Conservation (phyloP, 2,329 filamentous ascomycete genomes). For the Sarocladium oryzae region DNA sequence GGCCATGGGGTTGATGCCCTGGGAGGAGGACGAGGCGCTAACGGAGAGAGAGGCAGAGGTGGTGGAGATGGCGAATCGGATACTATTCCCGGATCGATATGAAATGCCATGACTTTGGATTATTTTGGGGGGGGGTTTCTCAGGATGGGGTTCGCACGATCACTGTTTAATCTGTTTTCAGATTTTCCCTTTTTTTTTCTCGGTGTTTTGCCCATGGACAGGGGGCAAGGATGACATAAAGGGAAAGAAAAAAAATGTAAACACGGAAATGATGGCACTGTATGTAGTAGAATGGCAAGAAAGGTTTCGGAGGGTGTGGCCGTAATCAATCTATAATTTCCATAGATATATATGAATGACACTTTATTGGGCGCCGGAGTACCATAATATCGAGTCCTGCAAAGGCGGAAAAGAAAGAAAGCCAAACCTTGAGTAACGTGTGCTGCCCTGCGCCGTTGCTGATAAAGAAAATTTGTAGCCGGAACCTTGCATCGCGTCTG, state of each 20-base stretch:
- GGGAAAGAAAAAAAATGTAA: neutral
- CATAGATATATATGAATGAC: neutral
- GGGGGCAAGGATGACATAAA: neutral
- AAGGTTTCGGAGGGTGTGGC: no score
- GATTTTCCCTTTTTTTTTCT: no score
- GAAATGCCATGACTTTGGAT: neutral
- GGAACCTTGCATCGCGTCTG: no score
- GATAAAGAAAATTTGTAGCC: no score
- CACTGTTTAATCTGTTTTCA: no score
- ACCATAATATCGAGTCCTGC: neutral
- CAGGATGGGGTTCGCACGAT: no score
- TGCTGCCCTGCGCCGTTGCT: neutral
- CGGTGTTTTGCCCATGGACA: no score
- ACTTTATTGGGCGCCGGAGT: neutral
- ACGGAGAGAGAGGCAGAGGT: conserved; percentile 27
- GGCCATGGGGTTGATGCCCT: conserved; percentile 35
- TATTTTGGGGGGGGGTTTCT: neutral
- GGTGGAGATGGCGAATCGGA: conserved; percentile 15
- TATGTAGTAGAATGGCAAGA: no score
- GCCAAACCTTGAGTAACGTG: neutral
- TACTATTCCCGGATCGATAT: conserved; percentile 12
- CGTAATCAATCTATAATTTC: neutral
- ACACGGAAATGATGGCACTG: neutral
- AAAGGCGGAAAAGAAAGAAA: neutral
- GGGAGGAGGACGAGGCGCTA: conserved; percentile 29